Conservation (phyloP, 768 basidiomycete species). For the Calocybe cyanea region DNA sequence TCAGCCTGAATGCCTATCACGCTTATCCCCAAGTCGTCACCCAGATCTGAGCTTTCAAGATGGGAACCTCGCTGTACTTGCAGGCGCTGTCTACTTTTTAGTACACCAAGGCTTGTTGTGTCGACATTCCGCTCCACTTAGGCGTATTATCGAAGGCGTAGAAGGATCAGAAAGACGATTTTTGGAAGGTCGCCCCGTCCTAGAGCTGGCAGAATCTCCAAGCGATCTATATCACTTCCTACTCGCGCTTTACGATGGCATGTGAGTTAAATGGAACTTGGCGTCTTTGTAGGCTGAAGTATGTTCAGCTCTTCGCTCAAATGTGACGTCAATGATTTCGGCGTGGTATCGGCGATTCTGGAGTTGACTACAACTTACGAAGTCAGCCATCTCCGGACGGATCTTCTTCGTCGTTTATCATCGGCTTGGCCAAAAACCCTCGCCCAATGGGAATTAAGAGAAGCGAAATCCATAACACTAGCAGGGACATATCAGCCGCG, state of each 20-base stretch:
- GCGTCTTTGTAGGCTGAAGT: conserved; percentile 13
- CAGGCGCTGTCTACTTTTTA: conserved; percentile 57
- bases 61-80: conserved; percentile 64
- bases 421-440: conserved; percentile 61
- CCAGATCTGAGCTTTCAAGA: conserved; percentile 60
- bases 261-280: conserved; percentile 40
- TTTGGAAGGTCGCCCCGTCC: conserved; percentile 57
- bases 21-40: conserved; percentile 33
- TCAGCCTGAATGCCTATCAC: conserved; percentile 7
- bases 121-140: conserved; percentile 57
- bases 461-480: conserved; percentile 48
- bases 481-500: conserved; percentile 57
- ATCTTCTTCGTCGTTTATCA: conserved; percentile 50
- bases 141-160: conserved; percentile 32
- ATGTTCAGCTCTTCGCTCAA: conserved; percentile 39
- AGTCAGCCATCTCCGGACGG: conserved; percentile 52
- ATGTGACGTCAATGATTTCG: conserved; percentile 48
- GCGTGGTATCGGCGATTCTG: conserved; percentile 52
- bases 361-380: conserved; percentile 63
- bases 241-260: conserved; percentile 65
- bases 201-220: conserved; percentile 52
- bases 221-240: conserved; percentile 58
- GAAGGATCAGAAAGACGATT: conserved; percentile 20
- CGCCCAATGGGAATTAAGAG: conserved; percentile 62
- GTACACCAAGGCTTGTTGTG: conserved; percentile 65